phyloP scores from a whole-genome alignment of 2,329 filamentous ascomycete species.

The Botryotinia convoluta region DNA sequence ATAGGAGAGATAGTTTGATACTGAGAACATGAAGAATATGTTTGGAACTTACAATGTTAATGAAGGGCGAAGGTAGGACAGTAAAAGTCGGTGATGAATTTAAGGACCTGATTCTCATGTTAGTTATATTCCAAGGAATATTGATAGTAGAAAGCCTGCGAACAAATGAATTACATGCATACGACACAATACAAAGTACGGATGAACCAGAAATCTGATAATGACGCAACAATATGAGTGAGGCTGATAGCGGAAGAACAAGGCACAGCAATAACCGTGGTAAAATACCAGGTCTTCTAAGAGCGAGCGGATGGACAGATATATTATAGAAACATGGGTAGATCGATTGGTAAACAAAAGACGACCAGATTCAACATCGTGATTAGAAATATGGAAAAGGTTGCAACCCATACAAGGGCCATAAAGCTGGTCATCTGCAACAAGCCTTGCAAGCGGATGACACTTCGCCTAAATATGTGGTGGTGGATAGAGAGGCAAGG shows the following conservation, averaged over 20 bases:
- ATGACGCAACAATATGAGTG: conserved; percentile 14
- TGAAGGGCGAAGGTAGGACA: background rate
- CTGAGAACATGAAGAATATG: background rate
- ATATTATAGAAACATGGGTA: conserved; percentile 38
- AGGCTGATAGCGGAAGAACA: conserved; percentile 15
- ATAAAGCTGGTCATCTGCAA: conserved; percentile 33
- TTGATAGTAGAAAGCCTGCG: background rate
- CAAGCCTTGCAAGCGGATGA: conserved; percentile 32
- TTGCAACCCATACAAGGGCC: conserved; percentile 29
- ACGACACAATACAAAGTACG: background rate
- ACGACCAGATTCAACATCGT: conserved; percentile 34
- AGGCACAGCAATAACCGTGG: conserved; percentile 28
- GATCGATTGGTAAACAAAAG: conserved; percentile 33
- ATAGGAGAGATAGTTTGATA: background rate
- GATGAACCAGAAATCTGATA: conserved; percentile 9
- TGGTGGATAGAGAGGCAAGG: conserved; percentile 28
- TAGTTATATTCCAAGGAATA: background rate
- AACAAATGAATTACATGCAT: conserved; percentile 15
- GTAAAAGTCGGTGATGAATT: background rate
- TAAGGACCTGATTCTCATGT: conserved; percentile 2
- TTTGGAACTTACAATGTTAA: conserved; percentile 13
- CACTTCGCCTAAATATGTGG: conserved; percentile 31
- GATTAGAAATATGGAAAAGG: conserved; percentile 33
- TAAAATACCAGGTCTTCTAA: conserved; percentile 31
- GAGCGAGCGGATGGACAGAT: conserved; percentile 32